Evolutionary conservation across 192 early-diverging fungal genomes (phyloP), one percentile per base, ranked within the genome.

Genomic region (Podila horticola): DNA sequence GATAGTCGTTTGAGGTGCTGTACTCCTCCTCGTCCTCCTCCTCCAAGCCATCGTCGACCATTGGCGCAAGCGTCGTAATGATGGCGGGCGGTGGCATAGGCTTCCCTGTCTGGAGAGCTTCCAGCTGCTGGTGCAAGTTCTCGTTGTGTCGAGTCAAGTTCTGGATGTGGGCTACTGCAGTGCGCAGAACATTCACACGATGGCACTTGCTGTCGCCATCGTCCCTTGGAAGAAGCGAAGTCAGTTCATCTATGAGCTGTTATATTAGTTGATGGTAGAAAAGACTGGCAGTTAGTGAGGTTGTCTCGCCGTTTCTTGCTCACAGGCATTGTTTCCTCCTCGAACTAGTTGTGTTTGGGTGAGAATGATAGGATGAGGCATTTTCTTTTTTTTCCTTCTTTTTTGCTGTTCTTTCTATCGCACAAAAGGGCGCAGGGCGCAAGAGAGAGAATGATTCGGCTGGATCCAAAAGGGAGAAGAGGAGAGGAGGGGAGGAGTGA

Each of bases 121-220:
- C 68, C 31, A 61, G 58, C 29, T 72, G 62, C 70, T 58, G 67
- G 45, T 62, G 69, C 58, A 93, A 69, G 7, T 70, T 67, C 4
- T 69, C 58, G 73, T 93, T 93, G 69, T 87, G 84, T 4, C 79
- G 71, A 34, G 91, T 88, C 36, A 93, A 74, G 24, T 86, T 84
- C 63, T 85, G 88, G 74, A 93, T 91, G 62, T 93, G 89, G 13
- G 74, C 65, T 5, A 86, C 85, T 2, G 85, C 81, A 31, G 69
- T 69, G 15, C 82, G 75, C 11, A 88, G 71, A 31, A 84, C 71
- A 19, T 86, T 84, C 10, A 85, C 87, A 48, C 87, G 74, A 50
- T 88, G 87, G 15, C 75, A 77, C 64, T 88, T 88, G 26, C 58
- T 49, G 22, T 72, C 83, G 36, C 71, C 74, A 36, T 73, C 79